Conservation (phyloP, 495 filamentous ascomycete genomes). For the Amphirosellinia nigrospora region DNA sequence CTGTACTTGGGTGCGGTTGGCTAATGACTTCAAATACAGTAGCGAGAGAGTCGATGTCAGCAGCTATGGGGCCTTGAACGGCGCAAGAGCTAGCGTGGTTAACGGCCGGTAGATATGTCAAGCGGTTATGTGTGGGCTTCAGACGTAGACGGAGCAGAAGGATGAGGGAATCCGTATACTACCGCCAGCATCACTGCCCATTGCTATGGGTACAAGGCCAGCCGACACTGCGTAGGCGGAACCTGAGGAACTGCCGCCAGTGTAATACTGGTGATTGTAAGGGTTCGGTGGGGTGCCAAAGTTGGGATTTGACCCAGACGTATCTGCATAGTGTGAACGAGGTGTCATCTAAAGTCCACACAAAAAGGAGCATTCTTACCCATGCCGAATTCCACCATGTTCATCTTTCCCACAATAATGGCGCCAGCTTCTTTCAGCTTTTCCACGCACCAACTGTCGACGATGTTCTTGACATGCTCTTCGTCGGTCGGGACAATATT, state of each 20-base stretch:
- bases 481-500: slow-evolving; percentile 46
- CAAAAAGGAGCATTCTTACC: slow-evolving; percentile 8
- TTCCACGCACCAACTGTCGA: slow-evolving; percentile 71
- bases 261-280: slow-evolving; percentile 75
- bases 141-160: slow-evolving; percentile 82
- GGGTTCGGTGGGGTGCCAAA: slow-evolving; percentile 82
- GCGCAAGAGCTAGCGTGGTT: slow-evolving; percentile 65
- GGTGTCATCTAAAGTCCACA: neutral
- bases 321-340: slow-evolving; percentile 54
- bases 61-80: slow-evolving; percentile 75
- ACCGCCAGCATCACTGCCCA: slow-evolving; percentile 84
- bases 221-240: slow-evolving; percentile 74
- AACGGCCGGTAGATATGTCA: slow-evolving; percentile 66
- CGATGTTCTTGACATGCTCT: slow-evolving; percentile 46
- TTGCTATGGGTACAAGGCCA: slow-evolving; percentile 78
- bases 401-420: slow-evolving; percentile 77
- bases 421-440: slow-evolving; percentile 76
- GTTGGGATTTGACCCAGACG: slow-evolving; percentile 81
- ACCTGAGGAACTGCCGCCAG: slow-evolving; percentile 83
- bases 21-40: slow-evolving; percentile 75
- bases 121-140: slow-evolving; percentile 76
- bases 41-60: slow-evolving; percentile 75
- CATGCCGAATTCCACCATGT: slow-evolving; percentile 83
- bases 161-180: slow-evolving; percentile 78
- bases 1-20: slow-evolving; percentile 66